These are phyloP conservation scores for Lipomyces orientalis DNA, from an alignment of 805 yeast species.

Conservation along the genomic window DNA sequence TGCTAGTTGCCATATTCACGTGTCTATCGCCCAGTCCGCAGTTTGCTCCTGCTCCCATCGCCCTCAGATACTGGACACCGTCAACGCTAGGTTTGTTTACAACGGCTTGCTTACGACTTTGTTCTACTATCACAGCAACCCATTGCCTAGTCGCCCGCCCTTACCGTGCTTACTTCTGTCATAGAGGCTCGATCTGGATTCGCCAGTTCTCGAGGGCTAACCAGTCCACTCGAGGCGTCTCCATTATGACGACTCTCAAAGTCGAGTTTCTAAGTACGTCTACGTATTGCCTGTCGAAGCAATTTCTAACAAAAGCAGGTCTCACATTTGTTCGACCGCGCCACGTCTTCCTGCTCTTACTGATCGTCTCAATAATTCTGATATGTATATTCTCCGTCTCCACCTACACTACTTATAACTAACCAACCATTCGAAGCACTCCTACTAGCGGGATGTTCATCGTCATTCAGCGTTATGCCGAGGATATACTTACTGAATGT, in stretches of 20 bases:
- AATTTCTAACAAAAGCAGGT: constrained; percentile 14
- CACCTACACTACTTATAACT: background rate
- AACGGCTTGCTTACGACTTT: background rate
- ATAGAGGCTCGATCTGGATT: background rate
- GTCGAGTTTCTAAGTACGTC: constrained; percentile 5
- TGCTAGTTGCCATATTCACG: background rate
- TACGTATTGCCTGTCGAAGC: background rate
- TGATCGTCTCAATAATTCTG: constrained; percentile 20
- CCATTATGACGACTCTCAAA: background rate
- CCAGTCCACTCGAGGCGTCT: background rate
- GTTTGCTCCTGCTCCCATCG: background rate
- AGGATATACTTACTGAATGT: constrained; percentile 27
- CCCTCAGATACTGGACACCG: background rate
- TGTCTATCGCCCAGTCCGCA: background rate
- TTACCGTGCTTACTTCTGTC: background rate
- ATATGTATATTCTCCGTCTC: constrained; percentile 12
- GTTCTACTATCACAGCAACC: background rate
- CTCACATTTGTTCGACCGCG: constrained; percentile 32
- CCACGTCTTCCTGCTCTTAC: constrained; percentile 28
- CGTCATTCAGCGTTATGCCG: constrained; percentile 23
- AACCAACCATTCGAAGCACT: constrained; percentile 21
- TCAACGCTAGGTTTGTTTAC: background rate
- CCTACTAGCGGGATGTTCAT: constrained; percentile 33
- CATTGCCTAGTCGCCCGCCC: background rate
- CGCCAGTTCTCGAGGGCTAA: background rate